Evolutionary conservation across 306 rosid genomes (phyloP).

Genomic region (Ormosia semicastrata): DNA sequence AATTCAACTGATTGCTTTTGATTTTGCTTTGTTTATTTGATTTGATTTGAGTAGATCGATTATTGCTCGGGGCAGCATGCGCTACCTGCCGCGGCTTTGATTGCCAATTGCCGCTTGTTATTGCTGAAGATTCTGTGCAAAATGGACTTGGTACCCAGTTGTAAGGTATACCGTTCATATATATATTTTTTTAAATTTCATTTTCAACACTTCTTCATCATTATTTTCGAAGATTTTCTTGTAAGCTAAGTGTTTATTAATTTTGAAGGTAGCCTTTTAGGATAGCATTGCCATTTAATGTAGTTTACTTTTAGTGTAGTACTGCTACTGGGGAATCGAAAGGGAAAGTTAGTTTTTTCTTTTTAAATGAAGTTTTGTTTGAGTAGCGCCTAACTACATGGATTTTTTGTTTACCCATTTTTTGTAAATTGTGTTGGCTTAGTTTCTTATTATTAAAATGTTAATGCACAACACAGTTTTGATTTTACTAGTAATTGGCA

Average conservation of each 20-base stretch:
- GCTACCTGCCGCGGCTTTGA: constrained; percentile 28
- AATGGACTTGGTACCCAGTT: constrained; percentile 79
- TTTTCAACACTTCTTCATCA: neutral
- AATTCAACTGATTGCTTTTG: constrained; percentile 20
- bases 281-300: neutral
- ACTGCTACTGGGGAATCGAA: neutral
- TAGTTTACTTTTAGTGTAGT: neutral
- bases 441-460: neutral
- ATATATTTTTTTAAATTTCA: neutral
- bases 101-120: constrained; percentile 23
- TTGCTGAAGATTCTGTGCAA: constrained; percentile 41
- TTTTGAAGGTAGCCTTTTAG: neutral
- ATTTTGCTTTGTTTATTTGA: constrained; percentile 22
- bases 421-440: neutral
- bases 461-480: neutral
- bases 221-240: neutral
- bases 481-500: neutral
- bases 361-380: neutral
- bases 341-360: neutral
- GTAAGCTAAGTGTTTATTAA: neutral
- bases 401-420: neutral
- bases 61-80: constrained; percentile 35
- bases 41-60: constrained; percentile 42
- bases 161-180: constrained; percentile 55
- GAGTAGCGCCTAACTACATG: neutral